phyloP scores from a whole-genome alignment of 305 asterid species.

The Rubia peregrina region DNA sequence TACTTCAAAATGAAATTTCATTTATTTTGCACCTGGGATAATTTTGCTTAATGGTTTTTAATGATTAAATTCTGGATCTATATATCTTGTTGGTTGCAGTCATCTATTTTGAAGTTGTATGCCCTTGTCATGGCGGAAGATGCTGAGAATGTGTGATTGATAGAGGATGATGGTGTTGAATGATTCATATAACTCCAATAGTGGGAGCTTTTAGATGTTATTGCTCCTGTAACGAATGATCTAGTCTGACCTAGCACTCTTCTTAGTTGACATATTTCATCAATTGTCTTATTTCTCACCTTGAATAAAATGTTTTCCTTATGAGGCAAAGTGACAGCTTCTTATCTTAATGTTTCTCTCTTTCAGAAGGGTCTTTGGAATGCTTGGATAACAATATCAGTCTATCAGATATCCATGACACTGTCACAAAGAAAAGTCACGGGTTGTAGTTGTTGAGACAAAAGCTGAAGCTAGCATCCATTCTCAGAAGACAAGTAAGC shows the following conservation, averaged over 20 bases:
- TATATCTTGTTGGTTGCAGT: neutral
- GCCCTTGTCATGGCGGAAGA: neutral
- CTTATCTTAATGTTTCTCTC: constrained; percentile 15
- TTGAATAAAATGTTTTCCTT: neutral
- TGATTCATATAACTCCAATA: neutral
- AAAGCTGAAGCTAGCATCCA: constrained; percentile 83
- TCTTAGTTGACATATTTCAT: neutral
- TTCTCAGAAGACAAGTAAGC: constrained; percentile 79
- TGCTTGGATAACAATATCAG: constrained; percentile 87
- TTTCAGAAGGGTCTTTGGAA: constrained; percentile 79
- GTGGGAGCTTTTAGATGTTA: neutral
- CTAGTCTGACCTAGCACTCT: neutral
- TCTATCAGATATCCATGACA: constrained; percentile 69
- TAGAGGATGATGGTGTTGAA: neutral
- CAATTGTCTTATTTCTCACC: neutral
- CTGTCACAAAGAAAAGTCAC: constrained; percentile 80
- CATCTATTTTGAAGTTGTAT: neutral
- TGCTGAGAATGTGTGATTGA: neutral
- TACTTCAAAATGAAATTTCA: neutral
- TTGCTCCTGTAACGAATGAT: neutral
- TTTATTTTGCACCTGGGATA: neutral
- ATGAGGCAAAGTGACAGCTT: neutral
- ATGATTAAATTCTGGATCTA: neutral
- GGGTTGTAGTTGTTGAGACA: constrained; percentile 79
- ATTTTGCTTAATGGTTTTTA: neutral